Base-by-base conservation (phyloP, 2,329 filamentous ascomycete genomes). In the Annulohypoxylon truncatum region DNA sequence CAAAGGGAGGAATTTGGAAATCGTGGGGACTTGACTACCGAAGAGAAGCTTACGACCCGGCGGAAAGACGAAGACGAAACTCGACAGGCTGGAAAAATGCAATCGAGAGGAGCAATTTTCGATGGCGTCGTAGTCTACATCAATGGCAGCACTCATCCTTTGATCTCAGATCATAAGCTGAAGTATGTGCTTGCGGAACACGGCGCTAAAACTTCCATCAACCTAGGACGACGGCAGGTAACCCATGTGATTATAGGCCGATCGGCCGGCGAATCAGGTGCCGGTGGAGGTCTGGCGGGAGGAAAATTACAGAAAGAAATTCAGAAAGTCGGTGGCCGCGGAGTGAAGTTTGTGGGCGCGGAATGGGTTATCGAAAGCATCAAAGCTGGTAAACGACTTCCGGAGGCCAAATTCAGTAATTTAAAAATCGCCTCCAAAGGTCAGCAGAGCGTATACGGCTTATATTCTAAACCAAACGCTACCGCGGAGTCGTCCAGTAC, bases 311-410 rank as follows among this genome's bases (percentile, higher is more conserved):
- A 97, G 72, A 92, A 87, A 77, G 94, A 97, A 81, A 91, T 96
- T 60, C 79, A 82, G 24, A 85, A 85, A 59, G 82, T 88, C 3
- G 84, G 90, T 20, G 92, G 92, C 9, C 88, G 87, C 68, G 88
- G 86, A 24, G 84, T 97, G 54, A 94, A 90, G 80, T 95, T 91
- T 77, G 91, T 97, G 57, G 88, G 85, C 54, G 92, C 90, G 24
- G 91, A 96, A 72, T 97, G 94, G 92, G 88, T 92, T 4, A 79
- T 97, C n/a, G 92, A 96, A 76, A 94, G 93, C 76, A 84, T 97
- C 71, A 92, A 90, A 71, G 89, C 86, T 1, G 91, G 90, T 2
- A 92, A 87, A 76, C 84, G 94, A 59, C 82, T 96, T 42, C 84
- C 91, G 0, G 94, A 97, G 79, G 85, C 89, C 26, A 83, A 87